Evolutionary conservation across 129 eudicot genomes (phyloP).

Genomic region (Helichrysum umbraculigerum): DNA sequence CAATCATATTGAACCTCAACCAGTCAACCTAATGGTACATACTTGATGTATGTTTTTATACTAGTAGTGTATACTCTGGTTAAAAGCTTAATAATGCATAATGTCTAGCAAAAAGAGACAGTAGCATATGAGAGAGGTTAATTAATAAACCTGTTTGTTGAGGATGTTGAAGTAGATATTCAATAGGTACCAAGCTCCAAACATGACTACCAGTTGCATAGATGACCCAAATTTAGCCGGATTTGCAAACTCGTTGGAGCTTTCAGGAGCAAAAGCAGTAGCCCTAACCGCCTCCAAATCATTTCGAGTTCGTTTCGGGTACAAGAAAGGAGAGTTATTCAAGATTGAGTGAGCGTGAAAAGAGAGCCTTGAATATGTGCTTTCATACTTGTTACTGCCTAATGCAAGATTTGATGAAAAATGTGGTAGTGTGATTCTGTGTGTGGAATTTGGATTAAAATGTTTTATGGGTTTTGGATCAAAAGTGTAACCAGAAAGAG

Average conservation of each 20-base stretch:
- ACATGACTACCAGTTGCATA: slow-evolving; percentile 73
- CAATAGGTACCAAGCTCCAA: slow-evolving; percentile 71
- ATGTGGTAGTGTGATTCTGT: slow-evolving; percentile 14
- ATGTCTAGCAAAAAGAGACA: not conserved
- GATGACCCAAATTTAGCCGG: slow-evolving; percentile 29
- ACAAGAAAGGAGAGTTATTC: slow-evolving; percentile 4
- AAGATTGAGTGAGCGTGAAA: slow-evolving; percentile 17
- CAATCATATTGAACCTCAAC: not conserved
- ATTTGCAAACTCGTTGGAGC: slow-evolving; percentile 29
- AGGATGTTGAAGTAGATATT: slow-evolving; percentile 88
- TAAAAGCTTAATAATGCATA: too few species aligned
- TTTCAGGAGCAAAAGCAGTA: slow-evolving; percentile 34
- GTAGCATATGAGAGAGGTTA: not conserved
- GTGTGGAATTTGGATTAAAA: slow-evolving; percentile 12
- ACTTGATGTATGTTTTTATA: too few species aligned
- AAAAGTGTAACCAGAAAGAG: slow-evolving; percentile 43
- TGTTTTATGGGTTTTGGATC: slow-evolving; percentile 26
- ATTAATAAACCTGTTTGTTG: slow-evolving; percentile 74
- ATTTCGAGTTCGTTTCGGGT: slow-evolving; percentile 5
- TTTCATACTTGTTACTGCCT: slow-evolving; percentile 16
- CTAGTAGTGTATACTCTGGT: too few species aligned
- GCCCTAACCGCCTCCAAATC: slow-evolving; percentile 38
- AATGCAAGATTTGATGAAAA: not conserved
- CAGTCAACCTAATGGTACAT: too few species aligned
- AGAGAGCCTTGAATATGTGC: not conserved